A percentile compares a stretch with the other conserved stretches of the same genome.
Conservation (phyloP, 179 eudicot species). For the Spinacia oleracea region DNA sequence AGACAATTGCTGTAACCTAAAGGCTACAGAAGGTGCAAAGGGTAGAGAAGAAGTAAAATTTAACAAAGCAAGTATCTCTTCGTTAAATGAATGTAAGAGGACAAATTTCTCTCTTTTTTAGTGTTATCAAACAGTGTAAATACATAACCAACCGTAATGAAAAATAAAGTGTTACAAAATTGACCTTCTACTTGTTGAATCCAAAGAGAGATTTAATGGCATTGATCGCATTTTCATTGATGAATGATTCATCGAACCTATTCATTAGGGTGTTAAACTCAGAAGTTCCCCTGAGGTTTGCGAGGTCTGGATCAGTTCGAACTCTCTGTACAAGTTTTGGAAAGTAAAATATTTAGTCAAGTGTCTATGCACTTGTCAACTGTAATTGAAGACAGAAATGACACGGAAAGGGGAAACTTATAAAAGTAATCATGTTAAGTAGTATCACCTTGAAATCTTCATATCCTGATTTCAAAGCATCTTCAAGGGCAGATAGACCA, state of each 20-base stretch:
- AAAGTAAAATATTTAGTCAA: neutral
- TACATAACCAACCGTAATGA: neutral
- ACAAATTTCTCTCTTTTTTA: neutral
- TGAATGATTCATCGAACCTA: conserved; percentile 91
- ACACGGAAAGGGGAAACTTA: neutral
- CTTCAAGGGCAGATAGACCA: conserved; percentile 93
- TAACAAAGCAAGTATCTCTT: neutral
- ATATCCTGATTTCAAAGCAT: conserved; percentile 77
- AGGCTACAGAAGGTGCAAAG: conserved; percentile 22
- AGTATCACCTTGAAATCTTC: conserved; percentile 83
- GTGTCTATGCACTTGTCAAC: neutral
- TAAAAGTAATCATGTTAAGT: neutral
- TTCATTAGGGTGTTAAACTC: conserved; percentile 75
- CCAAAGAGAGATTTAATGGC: conserved; percentile 93
- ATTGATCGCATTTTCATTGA: conserved; percentile 87
- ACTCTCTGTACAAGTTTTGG: conserved; percentile 59
- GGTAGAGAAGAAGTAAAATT: conserved; percentile 14
- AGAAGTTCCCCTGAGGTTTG: conserved; percentile 62
- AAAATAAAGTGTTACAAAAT: too few relatives aligned
- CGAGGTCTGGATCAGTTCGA: conserved; percentile 83
- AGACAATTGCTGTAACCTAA: neutral
- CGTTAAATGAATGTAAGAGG: conserved; percentile 1
- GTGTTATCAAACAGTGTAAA: conserved; percentile 32
- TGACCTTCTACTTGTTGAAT: conserved; percentile 51
- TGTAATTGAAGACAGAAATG: neutral